Evolutionary conservation across 176 grass and related monocot species (phyloP).

Genomic region (Musa schizocarpa): DNA sequence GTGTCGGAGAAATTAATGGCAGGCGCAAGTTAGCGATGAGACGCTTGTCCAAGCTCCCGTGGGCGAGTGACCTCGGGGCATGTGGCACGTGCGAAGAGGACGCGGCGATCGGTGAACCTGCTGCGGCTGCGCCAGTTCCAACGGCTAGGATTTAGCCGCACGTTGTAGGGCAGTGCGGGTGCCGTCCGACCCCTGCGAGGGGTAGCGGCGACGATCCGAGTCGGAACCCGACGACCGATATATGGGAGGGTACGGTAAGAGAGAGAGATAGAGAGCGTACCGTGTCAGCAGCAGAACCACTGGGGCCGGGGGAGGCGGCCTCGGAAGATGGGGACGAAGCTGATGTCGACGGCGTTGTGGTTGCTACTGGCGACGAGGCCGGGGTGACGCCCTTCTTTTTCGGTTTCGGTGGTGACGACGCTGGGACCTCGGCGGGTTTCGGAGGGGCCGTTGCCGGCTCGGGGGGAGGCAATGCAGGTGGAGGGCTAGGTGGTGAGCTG

Average conservation of each 20-base stretch:
- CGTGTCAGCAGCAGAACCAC: neutral
- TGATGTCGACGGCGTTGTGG: too few species aligned
- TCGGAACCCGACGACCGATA: too few species aligned
- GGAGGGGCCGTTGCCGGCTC: slow-evolving; percentile 14
- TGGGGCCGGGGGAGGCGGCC: neutral
- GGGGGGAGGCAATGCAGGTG: slow-evolving; percentile 17
- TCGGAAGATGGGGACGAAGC: neutral
- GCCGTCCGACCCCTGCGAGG: too few species aligned
- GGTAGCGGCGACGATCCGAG: too few species aligned
- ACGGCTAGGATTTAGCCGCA: too few species aligned
- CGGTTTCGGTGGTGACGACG: slow-evolving; percentile 15
- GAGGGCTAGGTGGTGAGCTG: slow-evolving; percentile 15
- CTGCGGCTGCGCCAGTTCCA: too few species aligned
- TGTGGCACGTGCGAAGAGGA: too few species aligned
- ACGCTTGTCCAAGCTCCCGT: too few species aligned
- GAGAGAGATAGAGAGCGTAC: neutral
- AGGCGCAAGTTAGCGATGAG: neutral
- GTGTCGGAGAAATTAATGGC: neutral
- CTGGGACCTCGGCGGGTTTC: neutral
- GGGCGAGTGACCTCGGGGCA: too few species aligned
- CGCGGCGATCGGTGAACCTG: too few species aligned
- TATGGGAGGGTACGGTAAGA: neutral
- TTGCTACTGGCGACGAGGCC: neutral
- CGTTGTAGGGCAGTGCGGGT: too few species aligned
- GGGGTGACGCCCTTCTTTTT: neutral